A percentile compares a stretch with the other conserved stretches of the same genome.
phyloP scores from a whole-genome alignment of 495 filamentous ascomycete genomes.

The Jackrogersella minutella region DNA sequence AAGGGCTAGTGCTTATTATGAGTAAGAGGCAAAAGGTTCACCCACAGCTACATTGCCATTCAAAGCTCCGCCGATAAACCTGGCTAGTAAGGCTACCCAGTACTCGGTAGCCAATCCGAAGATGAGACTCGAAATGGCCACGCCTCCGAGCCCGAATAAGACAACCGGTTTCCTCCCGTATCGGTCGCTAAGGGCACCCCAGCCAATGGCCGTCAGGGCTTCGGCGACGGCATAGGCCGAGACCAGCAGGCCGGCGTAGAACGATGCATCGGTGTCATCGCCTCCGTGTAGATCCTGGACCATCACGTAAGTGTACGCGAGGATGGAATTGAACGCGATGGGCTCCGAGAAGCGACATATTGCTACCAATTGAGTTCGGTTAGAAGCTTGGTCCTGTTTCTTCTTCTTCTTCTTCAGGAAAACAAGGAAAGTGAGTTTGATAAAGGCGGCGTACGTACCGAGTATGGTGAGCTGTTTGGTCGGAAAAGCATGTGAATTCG shows the following conservation, averaged over 20 bases:
- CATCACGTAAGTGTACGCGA: conserved; percentile 95
- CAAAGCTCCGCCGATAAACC: conserved; percentile 81
- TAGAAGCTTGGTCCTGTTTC: background rate
- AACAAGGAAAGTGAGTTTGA: background rate
- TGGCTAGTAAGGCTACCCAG: conserved; percentile 76
- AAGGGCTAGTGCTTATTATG: background rate
- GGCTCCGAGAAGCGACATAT: conserved; percentile 90
- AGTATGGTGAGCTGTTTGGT: conserved; percentile 47
- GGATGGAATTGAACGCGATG: conserved; percentile 96
- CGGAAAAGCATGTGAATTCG: conserved; percentile 41
- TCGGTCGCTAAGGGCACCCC: conserved; percentile 83
- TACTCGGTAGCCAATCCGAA: conserved; percentile 84
- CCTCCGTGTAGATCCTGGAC: conserved; percentile 77
- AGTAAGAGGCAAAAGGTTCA: conserved; percentile 16
- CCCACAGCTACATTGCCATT: conserved; percentile 68
- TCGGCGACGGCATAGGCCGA: conserved; percentile 90
- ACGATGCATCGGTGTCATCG: conserved; percentile 73
- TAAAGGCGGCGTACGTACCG: conserved; percentile 32
- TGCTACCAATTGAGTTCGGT: conserved; percentile 57
- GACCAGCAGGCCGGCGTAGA: conserved; percentile 89
- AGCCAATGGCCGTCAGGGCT: conserved; percentile 79
- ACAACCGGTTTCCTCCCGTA: conserved; percentile 86
- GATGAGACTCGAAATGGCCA: conserved; percentile 83
- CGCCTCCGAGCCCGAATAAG: conserved; percentile 79
- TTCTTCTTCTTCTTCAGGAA: too few relatives aligned